A percentile compares a stretch with the other conserved stretches of the same genome.
These are phyloP conservation scores for Alternaria postmessia DNA, from an alignment of 2,329 filamentous ascomycete species.

Conservation along the genomic window DNA sequence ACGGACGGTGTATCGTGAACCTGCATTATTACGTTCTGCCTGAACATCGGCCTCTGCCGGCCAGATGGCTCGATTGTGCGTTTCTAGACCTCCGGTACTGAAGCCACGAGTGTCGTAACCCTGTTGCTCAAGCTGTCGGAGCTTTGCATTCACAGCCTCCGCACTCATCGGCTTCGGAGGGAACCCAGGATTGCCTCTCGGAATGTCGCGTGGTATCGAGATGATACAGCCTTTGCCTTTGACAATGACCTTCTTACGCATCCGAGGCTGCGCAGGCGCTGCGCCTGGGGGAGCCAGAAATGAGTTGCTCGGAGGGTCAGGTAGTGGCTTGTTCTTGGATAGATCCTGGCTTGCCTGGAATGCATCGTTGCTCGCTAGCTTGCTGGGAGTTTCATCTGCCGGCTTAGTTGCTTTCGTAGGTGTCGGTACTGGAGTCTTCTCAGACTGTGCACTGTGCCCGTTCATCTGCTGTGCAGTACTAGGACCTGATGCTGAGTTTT, in stretches of 20 bases:
- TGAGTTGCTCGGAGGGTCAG: conserved; percentile 16
- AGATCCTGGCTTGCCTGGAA: conserved; percentile 9
- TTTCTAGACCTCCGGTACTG: conserved; percentile 52
- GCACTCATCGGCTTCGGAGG: conserved; percentile 55
- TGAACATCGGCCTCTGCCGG: conserved; percentile 68
- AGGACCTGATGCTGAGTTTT: conserved; percentile 32
- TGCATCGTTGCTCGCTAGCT: conserved; percentile 12
- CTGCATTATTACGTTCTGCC: conserved; percentile 62
- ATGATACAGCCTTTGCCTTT: conserved; percentile 57
- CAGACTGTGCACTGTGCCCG: conserved; percentile 26
- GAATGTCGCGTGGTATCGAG: conserved; percentile 54
- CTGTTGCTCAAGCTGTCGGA: conserved; percentile 71
- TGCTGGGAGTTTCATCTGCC: conserved; percentile 29
- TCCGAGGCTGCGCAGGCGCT: conserved; percentile 42
- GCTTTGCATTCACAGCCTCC: conserved; percentile 67
- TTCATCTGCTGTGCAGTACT: conserved; percentile 20
- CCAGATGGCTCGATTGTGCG: conserved; percentile 74
- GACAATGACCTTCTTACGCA: conserved; percentile 56
- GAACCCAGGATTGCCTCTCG: conserved; percentile 52
- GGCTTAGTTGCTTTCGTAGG: conserved; percentile 30
- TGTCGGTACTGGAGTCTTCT: conserved; percentile 27
- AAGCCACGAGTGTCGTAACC: conserved; percentile 76
- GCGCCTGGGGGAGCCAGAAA: conserved; percentile 29
- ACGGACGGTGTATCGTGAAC: conserved; percentile 64
- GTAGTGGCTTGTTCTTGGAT: conserved; percentile 9